Conservation (phyloP, 371 early-diverging fungal species). For the Massospora cicadina region DNA sequence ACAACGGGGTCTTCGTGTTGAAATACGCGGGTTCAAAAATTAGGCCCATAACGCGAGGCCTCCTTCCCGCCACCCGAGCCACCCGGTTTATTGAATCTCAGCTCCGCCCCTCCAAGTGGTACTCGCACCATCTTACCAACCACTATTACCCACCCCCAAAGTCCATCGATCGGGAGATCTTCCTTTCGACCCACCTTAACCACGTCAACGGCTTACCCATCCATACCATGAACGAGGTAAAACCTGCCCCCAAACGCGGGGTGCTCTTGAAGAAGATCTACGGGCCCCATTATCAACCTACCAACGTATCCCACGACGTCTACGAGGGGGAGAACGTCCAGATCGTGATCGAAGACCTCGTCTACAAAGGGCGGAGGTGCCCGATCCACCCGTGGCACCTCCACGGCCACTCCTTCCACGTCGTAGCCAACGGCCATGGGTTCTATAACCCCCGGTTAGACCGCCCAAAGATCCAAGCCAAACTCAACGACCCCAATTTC, state of each 20-base stretch:
- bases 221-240: not conserved
- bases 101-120: not conserved
- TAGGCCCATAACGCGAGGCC: not conserved
- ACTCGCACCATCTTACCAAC: not conserved
- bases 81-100: not conserved
- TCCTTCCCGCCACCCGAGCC: not conserved
- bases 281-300: not conserved
- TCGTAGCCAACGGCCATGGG: slow-evolving; percentile 2
- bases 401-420: slow-evolving; percentile 8
- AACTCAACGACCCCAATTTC: not conserved
- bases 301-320: not conserved
- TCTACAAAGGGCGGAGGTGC: not conserved
- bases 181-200: not conserved
- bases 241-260: too few relatives aligned
- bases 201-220: not conserved
- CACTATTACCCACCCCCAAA: not conserved
- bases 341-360: not conserved
- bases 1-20: slow-evolving; percentile 2
- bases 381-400: slow-evolving; percentile 4
- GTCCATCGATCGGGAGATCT: not conserved
- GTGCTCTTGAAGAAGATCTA: not conserved
- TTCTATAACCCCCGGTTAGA: not conserved
- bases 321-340: not conserved
- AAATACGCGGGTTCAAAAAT: not conserved
- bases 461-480: not conserved